Evolutionary conservation across 352 stramenopile species (phyloP), one percentile per base, ranked within the genome.

Genomic region (Globisporangium nagaii): DNA sequence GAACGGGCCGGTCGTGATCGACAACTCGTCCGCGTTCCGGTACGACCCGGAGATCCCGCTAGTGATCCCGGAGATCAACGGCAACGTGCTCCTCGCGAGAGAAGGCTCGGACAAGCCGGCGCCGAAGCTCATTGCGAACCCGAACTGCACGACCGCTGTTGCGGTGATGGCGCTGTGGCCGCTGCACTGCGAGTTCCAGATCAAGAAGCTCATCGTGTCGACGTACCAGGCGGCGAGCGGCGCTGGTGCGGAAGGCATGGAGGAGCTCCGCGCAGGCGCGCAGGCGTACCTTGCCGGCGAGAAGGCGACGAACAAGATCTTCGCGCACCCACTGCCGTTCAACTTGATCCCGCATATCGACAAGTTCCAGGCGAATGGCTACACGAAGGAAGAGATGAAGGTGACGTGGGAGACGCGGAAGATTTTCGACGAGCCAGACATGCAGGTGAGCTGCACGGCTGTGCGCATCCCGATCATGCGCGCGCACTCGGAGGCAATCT

Each of bases 341-440:
- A 99, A 99, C 78, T 86, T 99, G 20, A 99, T 99, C 70, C 97
- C 97, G 37, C 97, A 99, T 71, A 99, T 99, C 72, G 97, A 99
- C 74, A 98, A 98, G 68, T 99, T 99, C 68, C 96, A 99, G 75
- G 84, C 96, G 10, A 99, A 99, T 68, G 90, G 94, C 55, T 99
- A 98, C 79, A 99, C 96, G 32, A 99, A 99, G 79, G 96, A 99
- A 70, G 96, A 99, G 81, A 99, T 99, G 96, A 99, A 99, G 70
- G 96, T 99, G 32, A 97, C 95, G 50, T 99, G 96, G 96, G 96
- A 99, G 71, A 98, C 92, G 37, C 86, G 89, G 62, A 99, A 99
- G 77, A 99, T 99, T 72, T 98, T 98, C 60, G 86, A 81, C 64
- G 84, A 96, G 56, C 73, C 86, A 0, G 48, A 86, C 10, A 66